phyloP scores from a whole-genome alignment of 305 asterid species.

The Coffea humblotiana region DNA sequence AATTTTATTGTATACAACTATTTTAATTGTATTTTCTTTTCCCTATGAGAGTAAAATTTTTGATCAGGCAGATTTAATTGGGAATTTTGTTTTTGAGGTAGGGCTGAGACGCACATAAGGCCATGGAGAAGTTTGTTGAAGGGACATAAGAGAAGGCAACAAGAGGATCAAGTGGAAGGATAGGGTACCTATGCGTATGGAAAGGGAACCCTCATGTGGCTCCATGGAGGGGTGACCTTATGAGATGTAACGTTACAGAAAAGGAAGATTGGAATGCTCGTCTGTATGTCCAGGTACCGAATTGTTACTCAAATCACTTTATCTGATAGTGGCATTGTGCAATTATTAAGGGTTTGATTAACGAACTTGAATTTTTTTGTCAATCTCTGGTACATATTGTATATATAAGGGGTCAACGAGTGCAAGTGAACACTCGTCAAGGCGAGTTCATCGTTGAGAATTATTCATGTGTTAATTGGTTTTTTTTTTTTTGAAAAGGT shows the following conservation, averaged over 20 bases:
- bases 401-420: too few species aligned
- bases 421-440: too few species aligned
- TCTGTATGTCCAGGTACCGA: constrained; percentile 59
- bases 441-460: too few species aligned
- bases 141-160: constrained; percentile 73
- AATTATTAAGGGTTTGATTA: too few species aligned
- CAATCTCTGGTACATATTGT: too few species aligned
- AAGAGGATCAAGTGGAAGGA: constrained; percentile 70
- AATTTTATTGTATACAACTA: not conserved
- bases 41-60: too few species aligned
- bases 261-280: constrained; percentile 71
- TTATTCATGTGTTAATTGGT: too few species aligned
- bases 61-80: not conserved
- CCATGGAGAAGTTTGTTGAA: constrained; percentile 78
- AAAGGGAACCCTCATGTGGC: constrained; percentile 75
- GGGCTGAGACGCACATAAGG: constrained; percentile 86
- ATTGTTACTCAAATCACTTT: too few species aligned
- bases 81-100: constrained; percentile 23
- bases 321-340: too few species aligned
- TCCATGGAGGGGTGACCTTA: constrained; percentile 72
- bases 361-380: too few species aligned
- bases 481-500: too few species aligned
- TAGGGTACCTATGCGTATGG: constrained; percentile 89
- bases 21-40: not conserved
- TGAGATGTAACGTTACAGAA: constrained; percentile 70